phyloP scores from a whole-genome alignment of 2,329 filamentous ascomycete species.

The Aspergillus sp. region DNA sequence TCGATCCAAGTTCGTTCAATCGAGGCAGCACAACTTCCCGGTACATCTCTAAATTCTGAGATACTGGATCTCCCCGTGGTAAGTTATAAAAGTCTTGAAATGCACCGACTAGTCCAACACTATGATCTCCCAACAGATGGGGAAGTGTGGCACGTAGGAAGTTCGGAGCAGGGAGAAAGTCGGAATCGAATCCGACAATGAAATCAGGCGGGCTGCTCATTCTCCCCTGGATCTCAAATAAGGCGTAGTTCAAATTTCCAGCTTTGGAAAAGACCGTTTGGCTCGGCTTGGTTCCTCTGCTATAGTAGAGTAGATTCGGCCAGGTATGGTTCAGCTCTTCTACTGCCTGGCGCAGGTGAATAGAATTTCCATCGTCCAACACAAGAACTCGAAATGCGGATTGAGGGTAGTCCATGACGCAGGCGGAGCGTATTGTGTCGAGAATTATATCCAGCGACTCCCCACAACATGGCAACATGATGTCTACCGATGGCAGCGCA shows the following conservation, averaged over 20 bases:
- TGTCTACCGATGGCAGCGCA: conserved; percentile 54
- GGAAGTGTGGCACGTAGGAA: conserved; percentile 39
- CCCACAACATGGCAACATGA: conserved; percentile 59
- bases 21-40: conserved; percentile 34
- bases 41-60: conserved; percentile 31
- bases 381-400: conserved; percentile 56
- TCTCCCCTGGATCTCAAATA: conserved; percentile 21
- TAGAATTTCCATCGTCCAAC: conserved; percentile 55
- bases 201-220: conserved; percentile 27
- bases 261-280: conserved; percentile 36
- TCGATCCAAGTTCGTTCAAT: conserved; percentile 27
- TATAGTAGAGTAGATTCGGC: conserved; percentile 55
- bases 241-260: conserved; percentile 38
- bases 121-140: conserved; percentile 29
- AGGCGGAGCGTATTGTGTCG: conserved; percentile 58
- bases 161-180: conserved; percentile 36
- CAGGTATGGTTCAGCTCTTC: conserved; percentile 40
- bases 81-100: conserved; percentile 38
- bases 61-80: conserved; percentile 30
- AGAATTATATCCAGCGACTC: conserved; percentile 58
- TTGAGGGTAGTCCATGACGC: conserved; percentile 55
- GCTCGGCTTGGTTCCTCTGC: conserved; percentile 44
- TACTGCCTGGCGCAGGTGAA: conserved; percentile 41
- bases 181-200: conserved; percentile 35
- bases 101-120: conserved; percentile 32